Evolutionary conservation across 2,329 filamentous ascomycete species (phyloP).

Genomic region (Ophiobolus disseminans): DNA sequence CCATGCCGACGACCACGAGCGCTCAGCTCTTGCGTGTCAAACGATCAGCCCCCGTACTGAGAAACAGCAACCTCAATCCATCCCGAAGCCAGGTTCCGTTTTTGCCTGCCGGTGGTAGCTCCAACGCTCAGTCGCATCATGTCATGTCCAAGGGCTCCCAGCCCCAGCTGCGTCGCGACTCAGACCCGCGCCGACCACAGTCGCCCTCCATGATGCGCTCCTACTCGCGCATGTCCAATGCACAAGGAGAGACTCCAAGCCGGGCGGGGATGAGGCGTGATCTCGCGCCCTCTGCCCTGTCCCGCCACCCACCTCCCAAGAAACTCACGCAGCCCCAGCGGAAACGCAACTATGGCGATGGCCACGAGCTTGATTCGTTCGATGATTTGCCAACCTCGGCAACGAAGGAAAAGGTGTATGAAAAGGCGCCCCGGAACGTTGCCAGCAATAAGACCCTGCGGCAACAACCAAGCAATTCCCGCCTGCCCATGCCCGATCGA

Average conservation of each 20-base stretch:
- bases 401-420: conserved; percentile 79
- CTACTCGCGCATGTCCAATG: conserved; percentile 57
- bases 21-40: conserved; percentile 65
- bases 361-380: conserved; percentile 89
- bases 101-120: conserved; percentile 73
- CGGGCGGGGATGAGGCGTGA: conserved; percentile 53
- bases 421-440: conserved; percentile 77
- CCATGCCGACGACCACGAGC: conserved; percentile 60
- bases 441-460: conserved; percentile 70
- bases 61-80: conserved; percentile 60
- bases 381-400: conserved; percentile 92
- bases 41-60: conserved; percentile 66
- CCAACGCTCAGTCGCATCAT: conserved; percentile 79
- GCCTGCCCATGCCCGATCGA: conserved; percentile 52
- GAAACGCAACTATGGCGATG: conserved; percentile 75
- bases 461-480: conserved; percentile 57
- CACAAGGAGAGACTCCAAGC: conserved; percentile 59
- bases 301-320: conserved; percentile 58
- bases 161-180: conserved; percentile 80
- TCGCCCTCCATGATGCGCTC: conserved; percentile 56
- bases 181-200: conserved; percentile 65
- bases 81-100: conserved; percentile 75
- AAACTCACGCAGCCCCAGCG: conserved; percentile 54
- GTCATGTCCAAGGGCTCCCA: conserved; percentile 73
- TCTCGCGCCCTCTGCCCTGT: conserved; percentile 58